Evolutionary conservation across 2,329 filamentous ascomycete species (phyloP), one percentile per base, ranked within the genome.

Genomic region (Cryoendolithus antarcticus): DNA sequence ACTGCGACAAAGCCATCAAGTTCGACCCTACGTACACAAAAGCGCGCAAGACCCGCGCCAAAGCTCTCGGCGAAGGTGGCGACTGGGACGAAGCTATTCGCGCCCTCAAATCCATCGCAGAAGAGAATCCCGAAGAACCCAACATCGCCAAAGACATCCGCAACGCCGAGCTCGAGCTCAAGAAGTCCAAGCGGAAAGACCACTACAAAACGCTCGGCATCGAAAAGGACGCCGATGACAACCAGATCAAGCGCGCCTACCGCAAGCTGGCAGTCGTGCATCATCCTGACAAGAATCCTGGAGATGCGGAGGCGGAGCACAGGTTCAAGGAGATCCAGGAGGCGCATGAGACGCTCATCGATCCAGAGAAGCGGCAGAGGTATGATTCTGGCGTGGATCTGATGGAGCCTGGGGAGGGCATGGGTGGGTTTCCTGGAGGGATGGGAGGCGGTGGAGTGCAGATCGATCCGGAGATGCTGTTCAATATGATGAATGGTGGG

Each of bases 251-350:
- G 73, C 89, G 88, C 67, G 91, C 89, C 2, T 98, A 98, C 69
- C 79, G 89, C 49, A 94, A 91, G 64, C 73, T 94, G 57, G 91
- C 91, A 41, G 89, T 98, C 51, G 71, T 88, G 48, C 83, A 94
- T 59, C 91, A 98, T 62, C 91, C 91, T 2, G 91, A 98, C 67
- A 98, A 98, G 76, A 98, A 96, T 65, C 85, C 82, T 1, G 84
- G 82, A 46, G 84, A 95, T 53, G 74, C 78, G 42, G 71, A 77
- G 37, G 91, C 91, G 45, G 89, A 86, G 54, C 82, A 85, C 52
- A 80, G 84, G 56, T 98, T 98, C 74, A 96, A 98, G 74, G 91
- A 98, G 59, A 83, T 95, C 59, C 84, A 86, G 54, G 91, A 98
- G 69, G 89, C 89, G 31, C 94, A 98, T 60, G 91, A 98, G 66